Evolutionary conservation across 495 filamentous ascomycete genomes (phyloP), one percentile per base, ranked within the genome.

Genomic region (Evernia prunastri): DNA sequence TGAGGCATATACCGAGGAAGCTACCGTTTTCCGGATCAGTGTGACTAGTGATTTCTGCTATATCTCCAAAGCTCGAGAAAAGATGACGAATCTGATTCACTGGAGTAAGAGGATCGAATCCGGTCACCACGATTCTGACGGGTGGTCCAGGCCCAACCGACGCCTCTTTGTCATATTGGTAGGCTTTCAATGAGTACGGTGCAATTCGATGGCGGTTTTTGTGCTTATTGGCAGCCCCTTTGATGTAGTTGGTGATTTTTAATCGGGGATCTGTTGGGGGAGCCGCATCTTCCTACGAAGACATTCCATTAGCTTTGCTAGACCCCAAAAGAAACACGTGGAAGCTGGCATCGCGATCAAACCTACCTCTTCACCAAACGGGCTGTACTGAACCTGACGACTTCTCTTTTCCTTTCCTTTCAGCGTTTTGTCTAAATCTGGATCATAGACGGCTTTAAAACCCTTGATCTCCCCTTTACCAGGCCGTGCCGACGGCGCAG

Each of bases 1-100:
- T 88, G 23, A 89, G 88, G 59, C 91, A 95, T 69, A 99, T 89
- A 3, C 94, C 94, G 1, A 99, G 82, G 67, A 91, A 94, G 64
- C 88, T 95, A 15, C 94, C 95, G 20, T 90, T 97, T 45, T 89
- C 86, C 9, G 94, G 94, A 73, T 97, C 88, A 59, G 92, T 91
- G 71, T 92, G 89, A 69, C 96, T 96, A 67, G 88, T 89, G 64
- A 94, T 86, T 67, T 91, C 88, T 42, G 87, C 85, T 58, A 99
- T 89, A 58, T 96, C 91, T 56, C 94, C 94, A 76, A 88, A 97
- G 39, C 84, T 85, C 29, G 89, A 84, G 68, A 97, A 97, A 27
- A 91, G 81, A 31, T 87, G 85, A n/a, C 79, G 84, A 45, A 97
- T 82, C 61, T 90, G 89, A 58, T 86, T 82, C 66, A 92, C 86